Percentiles rank a stretch among this genome's conserved stretches.
phyloP scores from a whole-genome alignment of 2,329 filamentous ascomycete species.

The Sclerotinia spermophila region DNA sequence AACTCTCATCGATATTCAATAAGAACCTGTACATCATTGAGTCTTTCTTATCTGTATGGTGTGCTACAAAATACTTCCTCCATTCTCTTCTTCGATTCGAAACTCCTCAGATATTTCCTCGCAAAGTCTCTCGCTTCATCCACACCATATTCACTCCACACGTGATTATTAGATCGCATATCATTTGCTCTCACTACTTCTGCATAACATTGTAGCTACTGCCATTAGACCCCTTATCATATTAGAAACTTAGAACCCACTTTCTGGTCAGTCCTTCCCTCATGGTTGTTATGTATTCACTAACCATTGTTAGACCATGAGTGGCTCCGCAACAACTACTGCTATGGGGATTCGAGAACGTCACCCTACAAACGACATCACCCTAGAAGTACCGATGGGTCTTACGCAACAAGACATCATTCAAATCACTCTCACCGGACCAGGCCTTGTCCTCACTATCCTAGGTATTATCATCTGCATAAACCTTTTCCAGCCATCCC shows the following conservation, averaged over 20 bases:
- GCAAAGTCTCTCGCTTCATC: neutral
- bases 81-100: neutral
- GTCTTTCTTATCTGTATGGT: neutral
- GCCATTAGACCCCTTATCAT: neutral
- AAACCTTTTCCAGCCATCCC: slow-evolving; percentile 47
- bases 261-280: neutral
- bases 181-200: neutral
- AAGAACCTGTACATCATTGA: neutral
- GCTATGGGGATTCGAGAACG: neutral
- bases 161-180: slow-evolving; percentile 1
- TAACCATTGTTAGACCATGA: slow-evolving; percentile 4
- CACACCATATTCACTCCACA: neutral
- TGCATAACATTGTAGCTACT: neutral
- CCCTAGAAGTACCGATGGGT: slow-evolving; percentile 24
- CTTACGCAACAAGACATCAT: slow-evolving; percentile 33
- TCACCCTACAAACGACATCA: slow-evolving; percentile 18
- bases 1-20: neutral
- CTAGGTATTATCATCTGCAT: slow-evolving; percentile 50
- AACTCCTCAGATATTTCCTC: neutral
- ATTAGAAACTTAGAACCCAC: neutral
- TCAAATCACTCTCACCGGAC: slow-evolving; percentile 34
- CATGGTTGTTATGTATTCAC: neutral
- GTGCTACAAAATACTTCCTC: neutral
- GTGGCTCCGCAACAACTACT: neutral
- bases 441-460: slow-evolving; percentile 44